phyloP scores from a whole-genome alignment of 2,329 filamentous ascomycete species.

The Grosmannia clavigera region DNA sequence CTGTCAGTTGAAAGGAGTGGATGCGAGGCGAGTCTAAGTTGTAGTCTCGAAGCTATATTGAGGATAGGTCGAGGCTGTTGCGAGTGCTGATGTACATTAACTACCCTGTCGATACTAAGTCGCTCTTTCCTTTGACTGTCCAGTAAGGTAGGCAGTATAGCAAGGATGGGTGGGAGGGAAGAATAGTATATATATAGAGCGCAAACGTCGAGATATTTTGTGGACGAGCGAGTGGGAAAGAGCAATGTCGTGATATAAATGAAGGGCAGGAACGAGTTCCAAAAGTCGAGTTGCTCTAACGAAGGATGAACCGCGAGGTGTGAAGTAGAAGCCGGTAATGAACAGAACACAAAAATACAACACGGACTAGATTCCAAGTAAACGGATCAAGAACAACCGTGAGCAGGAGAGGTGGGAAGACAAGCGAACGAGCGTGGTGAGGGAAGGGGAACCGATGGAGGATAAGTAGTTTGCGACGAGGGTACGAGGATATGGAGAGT shows the following conservation, averaged over 20 bases:
- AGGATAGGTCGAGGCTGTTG: background rate
- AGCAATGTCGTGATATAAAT: constrained; percentile 18
- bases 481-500: constrained; percentile 2
- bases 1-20: constrained; percentile 27
- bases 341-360: constrained; percentile 22
- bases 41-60: background rate
- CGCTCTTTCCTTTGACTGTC: constrained; percentile 3
- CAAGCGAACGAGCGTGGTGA: constrained; percentile 24
- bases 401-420: constrained; percentile 21
- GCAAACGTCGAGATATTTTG: background rate
- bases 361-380: constrained; percentile 23
- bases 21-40: constrained; percentile 21
- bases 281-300: constrained; percentile 33
- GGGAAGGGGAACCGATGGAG: constrained; percentile 26
- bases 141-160: background rate
- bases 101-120: constrained; percentile 6
- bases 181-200: background rate
- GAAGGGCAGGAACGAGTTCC: constrained; percentile 33
- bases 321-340: constrained; percentile 17
- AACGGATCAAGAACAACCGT: constrained; percentile 38
- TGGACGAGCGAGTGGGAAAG: constrained; percentile 3
- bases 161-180: background rate
- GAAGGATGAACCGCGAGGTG: constrained; percentile 17
- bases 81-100: constrained; percentile 21
- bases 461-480: constrained; percentile 32